Conservation (phyloP, 2,329 filamentous ascomycete genomes). For the Exophiala sp. region DNA sequence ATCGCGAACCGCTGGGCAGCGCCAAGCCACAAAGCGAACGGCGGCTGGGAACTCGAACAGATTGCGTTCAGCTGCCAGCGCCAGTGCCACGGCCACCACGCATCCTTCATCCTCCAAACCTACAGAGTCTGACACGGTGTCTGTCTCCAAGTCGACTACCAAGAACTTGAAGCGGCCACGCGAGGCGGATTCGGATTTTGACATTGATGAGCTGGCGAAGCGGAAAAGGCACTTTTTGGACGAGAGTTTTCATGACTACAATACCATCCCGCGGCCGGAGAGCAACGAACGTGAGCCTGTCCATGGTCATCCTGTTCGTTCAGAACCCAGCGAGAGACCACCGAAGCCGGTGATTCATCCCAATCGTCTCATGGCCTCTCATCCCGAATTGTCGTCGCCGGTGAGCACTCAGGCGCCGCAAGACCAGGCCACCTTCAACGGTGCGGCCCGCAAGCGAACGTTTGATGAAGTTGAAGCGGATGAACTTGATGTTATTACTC, state of each 20-base stretch:
- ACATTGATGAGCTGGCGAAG: slow-evolving; percentile 22
- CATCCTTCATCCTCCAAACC: slow-evolving; percentile 7
- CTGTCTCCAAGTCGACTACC: slow-evolving; percentile 5
- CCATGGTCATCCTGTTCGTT: slow-evolving; percentile 9
- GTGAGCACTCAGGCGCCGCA: slow-evolving; percentile 31
- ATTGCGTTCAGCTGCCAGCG: slow-evolving; percentile 23
- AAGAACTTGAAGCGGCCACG: slow-evolving; percentile 19
- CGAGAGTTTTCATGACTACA: slow-evolving; percentile 26
- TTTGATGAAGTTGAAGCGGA: slow-evolving; percentile 28
- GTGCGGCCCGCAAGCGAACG: slow-evolving; percentile 23
- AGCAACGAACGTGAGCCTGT: slow-evolving; percentile 23
- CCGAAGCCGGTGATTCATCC: slow-evolving; percentile 27
- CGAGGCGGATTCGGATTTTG: slow-evolving; percentile 15
- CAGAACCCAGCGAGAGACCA: slow-evolving; percentile 6
- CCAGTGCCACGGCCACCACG: slow-evolving; percentile 13
- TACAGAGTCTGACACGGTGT: not conserved
- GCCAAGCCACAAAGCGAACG: slow-evolving; percentile 22
- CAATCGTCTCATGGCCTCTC: slow-evolving; percentile 17
- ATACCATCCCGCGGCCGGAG: slow-evolving; percentile 22
- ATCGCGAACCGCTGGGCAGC: slow-evolving; percentile 17
- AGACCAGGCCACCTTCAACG: slow-evolving; percentile 37
- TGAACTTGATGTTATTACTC: slow-evolving; percentile 29
- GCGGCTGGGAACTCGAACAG: slow-evolving; percentile 20
- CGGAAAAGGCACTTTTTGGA: slow-evolving; percentile 17
- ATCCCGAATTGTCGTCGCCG: slow-evolving; percentile 34